A percentile compares a stretch with the other conserved stretches of the same genome.
These are phyloP conservation scores for Dioscorea alata DNA, from an alignment of 106 monocot species.

Conservation along the genomic window DNA sequence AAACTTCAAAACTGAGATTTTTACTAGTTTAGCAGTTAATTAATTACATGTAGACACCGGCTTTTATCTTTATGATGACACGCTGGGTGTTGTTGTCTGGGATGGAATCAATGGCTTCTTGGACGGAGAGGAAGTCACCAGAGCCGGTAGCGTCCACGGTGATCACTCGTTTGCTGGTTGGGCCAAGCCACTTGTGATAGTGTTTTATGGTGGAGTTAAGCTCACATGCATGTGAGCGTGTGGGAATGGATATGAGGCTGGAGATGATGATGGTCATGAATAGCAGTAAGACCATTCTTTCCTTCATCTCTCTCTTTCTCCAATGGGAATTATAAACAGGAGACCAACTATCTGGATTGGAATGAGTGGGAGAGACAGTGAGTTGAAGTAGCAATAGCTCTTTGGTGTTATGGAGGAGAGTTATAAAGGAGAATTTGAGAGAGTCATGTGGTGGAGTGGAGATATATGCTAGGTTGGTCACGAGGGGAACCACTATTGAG, in stretches of 20 bases:
- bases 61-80: constrained; percentile 51
- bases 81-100: constrained; percentile 60
- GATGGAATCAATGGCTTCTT: constrained; percentile 69
- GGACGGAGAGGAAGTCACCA: constrained; percentile 79
- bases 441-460: too few relatives aligned
- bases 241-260: constrained; percentile 7
- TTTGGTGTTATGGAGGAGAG: too few relatives aligned
- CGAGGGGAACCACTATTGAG: too few relatives aligned
- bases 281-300: not conserved
- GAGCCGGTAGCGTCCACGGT: constrained; percentile 60
- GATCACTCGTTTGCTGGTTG: constrained; percentile 42
- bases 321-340: constrained; percentile 5
- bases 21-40: not conserved
- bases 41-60: constrained; percentile 80
- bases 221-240: constrained; percentile 17
- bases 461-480: too few relatives aligned
- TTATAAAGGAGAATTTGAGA: too few relatives aligned
- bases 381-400: too few relatives aligned
- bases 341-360: too few relatives aligned
- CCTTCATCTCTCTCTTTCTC: not conserved
- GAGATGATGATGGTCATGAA: constrained; percentile 6
- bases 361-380: too few relatives aligned
- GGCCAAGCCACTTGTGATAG: constrained; percentile 38
- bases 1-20: too few relatives aligned
- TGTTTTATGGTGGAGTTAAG: constrained; percentile 7